These are phyloP conservation scores for Haematococcus lacustris DNA, from an alignment of 139 green algal species.

Conservation along the genomic window DNA sequence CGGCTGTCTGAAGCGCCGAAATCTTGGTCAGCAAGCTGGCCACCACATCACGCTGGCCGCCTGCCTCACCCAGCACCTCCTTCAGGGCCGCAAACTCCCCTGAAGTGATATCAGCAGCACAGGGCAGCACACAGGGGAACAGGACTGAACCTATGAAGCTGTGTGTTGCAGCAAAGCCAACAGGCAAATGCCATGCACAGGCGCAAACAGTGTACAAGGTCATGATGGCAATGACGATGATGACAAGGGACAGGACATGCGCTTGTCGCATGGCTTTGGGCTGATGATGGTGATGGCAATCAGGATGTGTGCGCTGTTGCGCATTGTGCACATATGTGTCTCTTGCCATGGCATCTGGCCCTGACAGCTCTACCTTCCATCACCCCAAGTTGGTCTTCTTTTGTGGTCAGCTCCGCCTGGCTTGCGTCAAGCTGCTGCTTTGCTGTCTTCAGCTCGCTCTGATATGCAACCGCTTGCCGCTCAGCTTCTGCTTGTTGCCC, in stretches of 20 bases:
- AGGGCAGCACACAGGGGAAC: neutral
- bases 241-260: no score
- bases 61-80: constrained; percentile 52
- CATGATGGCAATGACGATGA: no score
- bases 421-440: constrained; percentile 9
- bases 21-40: constrained; percentile 60
- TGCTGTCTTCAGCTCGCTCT: neutral
- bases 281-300: no score
- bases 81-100: constrained; percentile 70
- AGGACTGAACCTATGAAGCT: neutral
- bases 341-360: no score
- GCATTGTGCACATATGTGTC: no score
- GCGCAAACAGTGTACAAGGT: neutral
- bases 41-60: constrained; percentile 60
- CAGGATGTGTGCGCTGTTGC: no score
- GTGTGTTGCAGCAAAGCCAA: no score
- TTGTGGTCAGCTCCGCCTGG: constrained; percentile 25
- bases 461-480: constrained; percentile 13
- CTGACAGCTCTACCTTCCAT: constrained; percentile 60
- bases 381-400: constrained; percentile 37
- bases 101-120: constrained; percentile 7
- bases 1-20: constrained; percentile 50
- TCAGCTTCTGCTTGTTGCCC: no score
- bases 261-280: no score
- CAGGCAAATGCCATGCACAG: neutral